Percentiles rank a stretch among this genome's conserved stretches.
phyloP scores from a whole-genome alignment of 2,329 filamentous ascomycete genomes.

The Fusarium humuli region DNA sequence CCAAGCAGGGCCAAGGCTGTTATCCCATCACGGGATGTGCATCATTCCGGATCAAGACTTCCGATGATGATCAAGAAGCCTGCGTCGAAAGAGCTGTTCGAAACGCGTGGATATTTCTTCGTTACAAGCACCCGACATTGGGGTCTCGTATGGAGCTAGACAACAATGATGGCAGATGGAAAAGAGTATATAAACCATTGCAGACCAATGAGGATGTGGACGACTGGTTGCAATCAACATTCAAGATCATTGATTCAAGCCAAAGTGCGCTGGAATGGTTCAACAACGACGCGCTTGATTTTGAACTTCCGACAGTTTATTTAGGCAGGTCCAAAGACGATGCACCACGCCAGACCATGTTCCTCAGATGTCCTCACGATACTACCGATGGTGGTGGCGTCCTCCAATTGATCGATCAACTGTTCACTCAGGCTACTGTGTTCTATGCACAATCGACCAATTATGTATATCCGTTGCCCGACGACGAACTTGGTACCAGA shows the following conservation, averaged over 20 bases:
- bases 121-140: not conserved
- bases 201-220: fast-evolving
- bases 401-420: not conserved
- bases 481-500: not conserved
- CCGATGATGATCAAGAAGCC: not conserved
- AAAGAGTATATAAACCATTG: not conserved
- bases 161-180: fast-evolving
- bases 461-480: not conserved
- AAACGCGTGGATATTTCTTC: not conserved
- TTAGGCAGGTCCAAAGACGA: not conserved
- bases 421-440: not conserved
- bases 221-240: not conserved
- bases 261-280: not conserved
- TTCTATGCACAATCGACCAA: fast-evolving
- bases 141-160: not conserved
- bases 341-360: not conserved
- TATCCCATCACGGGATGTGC: conserved; percentile 3
- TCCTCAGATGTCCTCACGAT: conserved; percentile 2
- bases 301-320: not conserved
- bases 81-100: not conserved
- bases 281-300: not conserved
- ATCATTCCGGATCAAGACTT: not conserved
- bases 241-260: not conserved
- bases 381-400: not conserved
- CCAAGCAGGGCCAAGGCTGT: not conserved